Evolutionary conservation across 2,329 filamentous ascomycete genomes (phyloP), one percentile per base, ranked within the genome.

Genomic region (Aaosphaeria arxii): DNA sequence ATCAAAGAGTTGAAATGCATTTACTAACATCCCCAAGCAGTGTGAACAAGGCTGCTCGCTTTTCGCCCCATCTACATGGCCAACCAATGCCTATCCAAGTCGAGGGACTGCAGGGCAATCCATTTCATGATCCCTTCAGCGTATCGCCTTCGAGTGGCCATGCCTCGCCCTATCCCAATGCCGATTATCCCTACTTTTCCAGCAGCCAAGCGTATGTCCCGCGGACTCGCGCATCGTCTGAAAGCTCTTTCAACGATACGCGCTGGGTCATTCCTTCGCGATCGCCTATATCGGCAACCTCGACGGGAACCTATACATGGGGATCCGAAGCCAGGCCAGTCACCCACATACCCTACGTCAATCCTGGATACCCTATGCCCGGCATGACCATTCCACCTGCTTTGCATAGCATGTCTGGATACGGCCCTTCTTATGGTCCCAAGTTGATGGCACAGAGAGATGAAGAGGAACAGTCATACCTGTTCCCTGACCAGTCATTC

Each of bases 401-500:
- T 7, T 40, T 48, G 6, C 46, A 55, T 32, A 24, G 57, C 4
- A 56, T 69, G 51, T 43, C 59, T 30, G 54, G 52, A 6, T 67
- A 60, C 42, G 56, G 52, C 42, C 17, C 17, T 24, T 56, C 59
- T 7, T 69, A 59, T 45, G 57, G 56, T 29, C 58, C 61, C 41
- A 66, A 64, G 54, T 63, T 63, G 13, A 56, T 67, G 56, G 53
- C 55, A 32, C 67, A 70, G 47, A 59, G 66, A 49, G 69, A 72
- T 49, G 59, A 66, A 45, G 64, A 69, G 50, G 68, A 71, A 51
- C 59, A 61, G 31, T 47, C 47, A 38, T 53, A 66, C 33, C 58
- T 71, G 52, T 71, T 70, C 49, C 59, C 64, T 47, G 59, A 64
- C 38, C 59, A 70, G 52, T 55, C 58, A 52, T 69, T 69, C 58